Evolutionary conservation across 805 yeast genomes (phyloP).

Genomic region (Cyberlindnera bimundalis): DNA sequence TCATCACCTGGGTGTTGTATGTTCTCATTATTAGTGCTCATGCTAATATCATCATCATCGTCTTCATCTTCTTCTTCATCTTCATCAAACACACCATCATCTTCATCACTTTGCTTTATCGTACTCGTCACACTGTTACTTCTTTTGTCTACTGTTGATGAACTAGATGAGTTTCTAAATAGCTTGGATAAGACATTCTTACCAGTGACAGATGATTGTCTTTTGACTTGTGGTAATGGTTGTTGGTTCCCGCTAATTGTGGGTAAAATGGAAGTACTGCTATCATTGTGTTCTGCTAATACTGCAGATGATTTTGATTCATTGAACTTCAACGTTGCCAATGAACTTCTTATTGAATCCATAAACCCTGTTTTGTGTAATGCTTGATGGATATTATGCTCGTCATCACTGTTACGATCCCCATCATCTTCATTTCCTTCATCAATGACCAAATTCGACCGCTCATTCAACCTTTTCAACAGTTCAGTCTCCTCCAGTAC

Average conservation of each 20-base stretch:
- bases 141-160: slow-evolving; percentile 15
- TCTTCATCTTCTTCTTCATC: slow-evolving; percentile 12
- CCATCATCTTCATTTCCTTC: slow-evolving; percentile 15
- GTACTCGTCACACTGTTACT: slow-evolving; percentile 1
- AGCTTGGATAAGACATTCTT: slow-evolving; percentile 25
- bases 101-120: slow-evolving; percentile 6
- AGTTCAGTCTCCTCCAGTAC: slow-evolving; percentile 23
- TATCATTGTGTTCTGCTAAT: background rate
- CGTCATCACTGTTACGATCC: background rate
- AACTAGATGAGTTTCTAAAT: slow-evolving; percentile 22
- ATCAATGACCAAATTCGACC: slow-evolving; percentile 8
- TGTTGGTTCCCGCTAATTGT: background rate
- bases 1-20: slow-evolving; percentile 2
- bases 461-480: slow-evolving; percentile 6
- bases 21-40: slow-evolving; percentile 5
- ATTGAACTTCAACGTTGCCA: slow-evolving; percentile 14
- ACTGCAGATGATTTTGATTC: background rate
- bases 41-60: slow-evolving; percentile 9
- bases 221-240: background rate
- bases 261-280: background rate
- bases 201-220: slow-evolving; percentile 10
- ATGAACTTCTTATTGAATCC: slow-evolving; percentile 13
- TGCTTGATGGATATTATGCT: background rate
- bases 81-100: background rate
- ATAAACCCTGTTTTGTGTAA: slow-evolving; percentile 8